phyloP scores from a whole-genome alignment of 179 eudicot genomes.

The Drosera spatulata region DNA sequence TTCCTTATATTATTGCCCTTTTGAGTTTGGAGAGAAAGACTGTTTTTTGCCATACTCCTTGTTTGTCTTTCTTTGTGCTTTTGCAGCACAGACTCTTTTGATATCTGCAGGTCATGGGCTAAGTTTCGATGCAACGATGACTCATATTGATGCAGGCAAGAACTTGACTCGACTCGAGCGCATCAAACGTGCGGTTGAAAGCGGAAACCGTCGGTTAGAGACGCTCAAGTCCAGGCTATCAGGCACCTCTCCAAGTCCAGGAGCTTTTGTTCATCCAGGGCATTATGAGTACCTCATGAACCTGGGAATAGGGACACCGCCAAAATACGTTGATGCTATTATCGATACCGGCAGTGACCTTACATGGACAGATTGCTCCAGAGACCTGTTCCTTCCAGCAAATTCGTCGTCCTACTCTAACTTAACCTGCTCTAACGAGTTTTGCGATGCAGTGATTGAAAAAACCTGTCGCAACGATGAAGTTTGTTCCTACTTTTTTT shows the following conservation, averaged over 20 bases:
- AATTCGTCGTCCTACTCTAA: not conserved
- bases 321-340: not conserved
- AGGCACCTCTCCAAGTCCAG: not conserved
- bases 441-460: not conserved
- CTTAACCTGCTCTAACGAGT: not conserved
- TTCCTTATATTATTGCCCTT: not conserved
- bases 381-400: not conserved
- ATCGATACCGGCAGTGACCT: not conserved
- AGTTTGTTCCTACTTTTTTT: not conserved
- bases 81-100: too few relatives aligned
- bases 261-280: not conserved
- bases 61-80: too few relatives aligned
- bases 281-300: not conserved
- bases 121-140: not conserved
- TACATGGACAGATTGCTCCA: not conserved
- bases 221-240: not conserved
- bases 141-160: not conserved
- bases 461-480: not conserved
- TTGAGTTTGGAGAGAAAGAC: not conserved
- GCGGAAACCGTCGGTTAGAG: not conserved
- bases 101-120: not conserved
- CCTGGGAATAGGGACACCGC: not conserved
- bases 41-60: not conserved
- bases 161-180: not conserved
- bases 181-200: not conserved